Base-by-base conservation (phyloP, 2,329 filamentous ascomycete species). In the Didymellaceae sp. region DNA sequence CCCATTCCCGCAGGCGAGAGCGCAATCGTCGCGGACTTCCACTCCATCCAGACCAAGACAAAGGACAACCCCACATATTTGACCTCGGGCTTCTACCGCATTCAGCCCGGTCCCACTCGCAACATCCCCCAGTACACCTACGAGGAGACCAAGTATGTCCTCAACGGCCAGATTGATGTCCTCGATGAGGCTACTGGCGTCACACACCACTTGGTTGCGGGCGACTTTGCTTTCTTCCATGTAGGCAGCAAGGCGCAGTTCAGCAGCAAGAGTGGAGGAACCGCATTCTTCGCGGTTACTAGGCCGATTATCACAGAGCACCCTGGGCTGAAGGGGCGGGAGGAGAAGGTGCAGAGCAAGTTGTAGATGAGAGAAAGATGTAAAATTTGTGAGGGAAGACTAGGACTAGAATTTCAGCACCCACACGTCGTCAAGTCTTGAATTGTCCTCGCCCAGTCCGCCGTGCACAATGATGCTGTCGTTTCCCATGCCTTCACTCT, bases 371-470 rank as follows among this genome's bases (percentile, higher is more conserved):
- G 26, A 2, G 26, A 11, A 25, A 25, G 11, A 25, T 2, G 24
- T n/a, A n/a, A n/a, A 34, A 34, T 17, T 34, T 34, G 32, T 34
- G 17, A 21, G 3, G 17, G 14, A 6, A 26, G 17, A 14, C 8
- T 9, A 4, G 3, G 18, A 24, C 18, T 45, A 69, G 42, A 77
- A 70, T 3, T 65, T 59, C 20, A 80, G 58, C 6, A 71, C 52
- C 80, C 81, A 83, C 0, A 78, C 59, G 66, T 83, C 81, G 0
- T 72, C 76, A 18, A 83, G 57, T 2, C 81, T 71, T 51, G 79
- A 72, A 59, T 83, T 84, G 5, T 76, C 70, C 58, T 82, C 80
- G 0, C 70, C 77, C n/a, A 83, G 60, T 0, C 81, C 81, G 3
- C 80, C 80, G 20, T 79, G 76, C 2, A 83, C 71, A 4, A 80